Percentiles rank a stretch among this genome's conserved stretches.
Evolutionary conservation across 495 filamentous ascomycete species (phyloP).

Genomic region (Wilcoxina mikolae): DNA sequence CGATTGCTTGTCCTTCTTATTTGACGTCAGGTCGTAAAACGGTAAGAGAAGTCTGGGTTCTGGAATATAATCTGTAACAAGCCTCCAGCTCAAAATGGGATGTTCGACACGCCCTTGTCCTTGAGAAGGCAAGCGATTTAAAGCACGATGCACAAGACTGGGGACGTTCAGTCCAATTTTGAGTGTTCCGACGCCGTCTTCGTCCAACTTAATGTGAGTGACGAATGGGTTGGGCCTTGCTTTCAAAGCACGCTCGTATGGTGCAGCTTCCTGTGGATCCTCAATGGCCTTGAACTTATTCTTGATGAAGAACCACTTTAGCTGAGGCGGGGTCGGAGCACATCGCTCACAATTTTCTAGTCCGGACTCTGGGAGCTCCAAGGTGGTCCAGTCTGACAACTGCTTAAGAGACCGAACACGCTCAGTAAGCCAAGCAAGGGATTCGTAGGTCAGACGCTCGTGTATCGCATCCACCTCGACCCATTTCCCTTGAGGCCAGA

Average conservation of each 20-base stretch:
- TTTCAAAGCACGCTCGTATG: constrained; percentile 31
- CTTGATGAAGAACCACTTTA: constrained; percentile 28
- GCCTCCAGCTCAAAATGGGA: constrained; percentile 36
- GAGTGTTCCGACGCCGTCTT: constrained; percentile 26
- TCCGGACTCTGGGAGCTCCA: constrained; percentile 15
- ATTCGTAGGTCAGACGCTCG: constrained; percentile 27
- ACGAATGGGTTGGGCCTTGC: constrained; percentile 36
- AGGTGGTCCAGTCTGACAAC: constrained; percentile 16
- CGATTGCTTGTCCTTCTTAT: constrained; percentile 31
- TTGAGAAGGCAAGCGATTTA: constrained; percentile 29
- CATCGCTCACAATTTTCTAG: constrained; percentile 27
- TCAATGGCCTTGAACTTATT: constrained; percentile 29
- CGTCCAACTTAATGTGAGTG: constrained; percentile 31
- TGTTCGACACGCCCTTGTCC: constrained; percentile 2
- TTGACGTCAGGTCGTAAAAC: constrained; percentile 34
- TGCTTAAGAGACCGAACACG: constrained; percentile 18
- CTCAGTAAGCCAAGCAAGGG: constrained; percentile 31
- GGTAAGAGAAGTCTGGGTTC: constrained; percentile 26
- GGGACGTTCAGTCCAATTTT: constrained; percentile 41
- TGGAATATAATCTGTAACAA: constrained; percentile 37
- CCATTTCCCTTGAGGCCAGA: constrained; percentile 29
- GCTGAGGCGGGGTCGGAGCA: constrained; percentile 26
- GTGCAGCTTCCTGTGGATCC: constrained; percentile 27
- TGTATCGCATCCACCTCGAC: constrained; percentile 25
- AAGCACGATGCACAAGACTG: constrained; percentile 43